phyloP scores from a whole-genome alignment of 2,329 filamentous ascomycete species.

The Cladophialophora exuberans region DNA sequence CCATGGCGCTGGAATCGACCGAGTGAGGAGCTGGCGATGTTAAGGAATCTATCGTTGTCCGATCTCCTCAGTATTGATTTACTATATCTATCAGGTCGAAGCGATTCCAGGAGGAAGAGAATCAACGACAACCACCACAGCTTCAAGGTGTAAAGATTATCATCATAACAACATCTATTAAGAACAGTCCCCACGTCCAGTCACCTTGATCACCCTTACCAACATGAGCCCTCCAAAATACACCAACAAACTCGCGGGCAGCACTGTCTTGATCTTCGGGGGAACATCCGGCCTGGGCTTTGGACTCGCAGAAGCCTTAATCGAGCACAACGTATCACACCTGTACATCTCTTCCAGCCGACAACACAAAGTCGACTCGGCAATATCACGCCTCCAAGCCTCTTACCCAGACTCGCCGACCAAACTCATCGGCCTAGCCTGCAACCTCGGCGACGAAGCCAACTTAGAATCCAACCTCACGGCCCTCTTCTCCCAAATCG shows the following conservation, averaged over 20 bases:
- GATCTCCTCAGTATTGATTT: too few species aligned
- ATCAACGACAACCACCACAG: too few species aligned
- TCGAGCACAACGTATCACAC: slow-evolving; percentile 51
- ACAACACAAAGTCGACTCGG: slow-evolving; percentile 40
- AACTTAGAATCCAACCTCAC: slow-evolving; percentile 51
- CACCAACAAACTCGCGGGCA: slow-evolving; percentile 48
- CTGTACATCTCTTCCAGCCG: slow-evolving; percentile 53
- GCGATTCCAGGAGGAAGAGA: too few species aligned
- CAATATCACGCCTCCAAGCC: slow-evolving; percentile 45
- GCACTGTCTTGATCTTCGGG: slow-evolving; percentile 56
- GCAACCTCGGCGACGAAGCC: slow-evolving; percentile 48
- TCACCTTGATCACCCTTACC: too few species aligned
- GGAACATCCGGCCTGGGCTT: slow-evolving; percentile 59
- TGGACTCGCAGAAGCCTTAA: slow-evolving; percentile 53
- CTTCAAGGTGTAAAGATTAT: too few species aligned
- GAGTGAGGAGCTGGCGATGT: too few species aligned
- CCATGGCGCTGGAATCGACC: too few species aligned
- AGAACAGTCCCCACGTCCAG: too few species aligned
- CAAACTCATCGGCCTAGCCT: slow-evolving; percentile 46
- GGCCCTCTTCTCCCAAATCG: slow-evolving; percentile 39
- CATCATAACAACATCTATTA: too few species aligned
- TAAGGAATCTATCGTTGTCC: too few species aligned
- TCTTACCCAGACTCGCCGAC: slow-evolving; percentile 44
- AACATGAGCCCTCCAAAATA: slow-evolving; percentile 28
- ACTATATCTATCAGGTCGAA: too few species aligned